Evolutionary conservation across 2,329 filamentous ascomycete species (phyloP).

Genomic region (Verticillium zaregamsianum): DNA sequence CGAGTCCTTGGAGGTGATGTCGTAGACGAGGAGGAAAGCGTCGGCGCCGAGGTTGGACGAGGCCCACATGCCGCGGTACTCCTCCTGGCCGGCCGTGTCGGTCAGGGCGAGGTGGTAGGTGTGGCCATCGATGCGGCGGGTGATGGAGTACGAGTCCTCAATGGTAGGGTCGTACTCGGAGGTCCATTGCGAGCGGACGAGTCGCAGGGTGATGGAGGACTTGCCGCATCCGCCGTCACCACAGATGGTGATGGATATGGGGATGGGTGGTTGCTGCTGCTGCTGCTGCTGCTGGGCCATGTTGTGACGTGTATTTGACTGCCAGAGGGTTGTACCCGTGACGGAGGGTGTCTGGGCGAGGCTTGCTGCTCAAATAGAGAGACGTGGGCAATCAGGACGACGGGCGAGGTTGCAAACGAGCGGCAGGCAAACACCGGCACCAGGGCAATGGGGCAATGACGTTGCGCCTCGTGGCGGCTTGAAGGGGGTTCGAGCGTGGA

Average conservation of each 20-base stretch:
- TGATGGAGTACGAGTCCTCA: conserved; percentile 82
- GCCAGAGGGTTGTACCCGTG: not conserved
- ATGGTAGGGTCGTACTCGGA: conserved; percentile 78
- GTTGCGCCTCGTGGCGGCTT: not conserved
- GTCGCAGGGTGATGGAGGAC: conserved; percentile 77
- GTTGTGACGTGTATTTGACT: not conserved
- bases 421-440: not conserved
- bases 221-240: conserved; percentile 83
- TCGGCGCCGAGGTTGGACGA: conserved; percentile 73
- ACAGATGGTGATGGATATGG: conserved; percentile 76
- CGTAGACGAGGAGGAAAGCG: conserved; percentile 83
- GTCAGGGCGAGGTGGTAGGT: conserved; percentile 76
- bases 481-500: not conserved
- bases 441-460: not conserved
- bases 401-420: not conserved
- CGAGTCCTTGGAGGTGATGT: conserved; percentile 69
- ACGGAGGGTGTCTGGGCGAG: not conserved
- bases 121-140: conserved; percentile 73
- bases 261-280: conserved; percentile 37
- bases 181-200: conserved; percentile 80
- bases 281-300: conserved; percentile 1
- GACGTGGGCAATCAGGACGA: not conserved
- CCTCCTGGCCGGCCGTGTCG: conserved; percentile 85
- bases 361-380: not conserved
- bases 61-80: conserved; percentile 85